Evolutionary conservation across 148 eudicot genomes (phyloP), one percentile per base, ranked within the genome.

Genomic region (Camellia granthamiana): DNA sequence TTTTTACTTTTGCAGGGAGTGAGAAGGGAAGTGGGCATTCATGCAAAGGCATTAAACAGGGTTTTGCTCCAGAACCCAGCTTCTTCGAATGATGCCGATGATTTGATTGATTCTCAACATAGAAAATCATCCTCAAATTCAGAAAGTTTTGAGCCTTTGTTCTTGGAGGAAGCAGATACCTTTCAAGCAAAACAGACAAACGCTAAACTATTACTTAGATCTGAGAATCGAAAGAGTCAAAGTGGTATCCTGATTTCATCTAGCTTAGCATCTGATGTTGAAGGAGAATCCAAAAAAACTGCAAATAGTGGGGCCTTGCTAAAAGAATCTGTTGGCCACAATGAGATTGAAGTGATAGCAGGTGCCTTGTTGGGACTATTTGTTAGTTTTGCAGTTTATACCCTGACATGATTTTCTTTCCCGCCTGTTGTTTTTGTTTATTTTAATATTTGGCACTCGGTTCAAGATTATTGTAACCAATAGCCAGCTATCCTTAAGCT

Each of bases 11-110:
- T 79, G 84, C 86, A 95, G 99, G 99, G 99, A 79, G 97, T 95
- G 49, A 85, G 97, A 81, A 92, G 97, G 84, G 97, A 92, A 91
- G 97, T 92, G 41, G 97, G 97, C 55, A 85, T 81, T 73, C 98
- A 95, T 84, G 98, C 98, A 65, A 95, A 86, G 81, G 88, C 86
- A 16, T 70, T 95, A 79, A 95, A 95, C 81, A 90, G 74, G 74
- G 70, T 78, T 69, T 75, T 92, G 30, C 76, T 81, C 42, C 89
- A 78, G 80, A 86, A 79, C 79, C 74, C 86, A 3, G n/a, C 21
- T 63, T 64, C 86, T 54, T 76, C 83, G 7, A 69, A 63, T 16
- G 81, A 73, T 47, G 68, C 69, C 47, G 73, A 77, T 52, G 72
- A 75, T 61, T 46, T 59, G 15, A 70, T 61, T 10, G 72, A 84